Conservation (phyloP, 345 rosid species). For the Crucihimalaya himalaica region DNA sequence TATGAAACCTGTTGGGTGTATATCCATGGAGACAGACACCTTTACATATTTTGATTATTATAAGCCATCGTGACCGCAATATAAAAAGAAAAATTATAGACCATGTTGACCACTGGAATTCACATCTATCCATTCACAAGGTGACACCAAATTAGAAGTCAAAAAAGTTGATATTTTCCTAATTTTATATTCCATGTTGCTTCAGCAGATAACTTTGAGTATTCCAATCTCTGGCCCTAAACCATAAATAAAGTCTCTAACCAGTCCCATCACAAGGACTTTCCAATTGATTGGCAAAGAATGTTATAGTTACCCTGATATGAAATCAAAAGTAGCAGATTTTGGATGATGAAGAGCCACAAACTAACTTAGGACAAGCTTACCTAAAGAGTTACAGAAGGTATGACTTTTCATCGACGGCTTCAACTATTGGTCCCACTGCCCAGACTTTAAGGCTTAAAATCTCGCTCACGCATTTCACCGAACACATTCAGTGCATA, state of each 20-base stretch:
- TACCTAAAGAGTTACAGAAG: neutral
- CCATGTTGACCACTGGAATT: conserved; percentile 16
- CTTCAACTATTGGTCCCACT: conserved; percentile 23
- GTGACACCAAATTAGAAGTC: conserved; percentile 6
- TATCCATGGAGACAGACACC: conserved; percentile 9
- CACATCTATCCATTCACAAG: neutral
- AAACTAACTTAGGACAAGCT: neutral
- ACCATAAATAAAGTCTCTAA: conserved; percentile 13
- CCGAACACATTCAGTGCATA: conserved; percentile 16
- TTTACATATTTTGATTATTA: neutral
- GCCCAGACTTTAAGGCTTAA: conserved; percentile 22
- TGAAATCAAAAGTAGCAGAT: neutral
- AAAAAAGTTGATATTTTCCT: neutral
- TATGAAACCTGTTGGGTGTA: conserved; percentile 9
- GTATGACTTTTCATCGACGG: conserved; percentile 17
- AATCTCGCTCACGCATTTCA: conserved; percentile 24
- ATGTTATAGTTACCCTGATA: neutral
- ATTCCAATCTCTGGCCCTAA: conserved; percentile 10
- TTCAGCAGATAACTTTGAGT: conserved; percentile 30
- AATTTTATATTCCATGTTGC: conserved; percentile 25
- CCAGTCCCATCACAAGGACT: neutral
- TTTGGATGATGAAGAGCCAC: neutral
- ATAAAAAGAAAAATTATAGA: neutral
- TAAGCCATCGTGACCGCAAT: neutral
- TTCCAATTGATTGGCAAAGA: conserved; percentile 8